phyloP scores from a whole-genome alignment of 257 asterid species.

The Penstemon davidsonii region DNA sequence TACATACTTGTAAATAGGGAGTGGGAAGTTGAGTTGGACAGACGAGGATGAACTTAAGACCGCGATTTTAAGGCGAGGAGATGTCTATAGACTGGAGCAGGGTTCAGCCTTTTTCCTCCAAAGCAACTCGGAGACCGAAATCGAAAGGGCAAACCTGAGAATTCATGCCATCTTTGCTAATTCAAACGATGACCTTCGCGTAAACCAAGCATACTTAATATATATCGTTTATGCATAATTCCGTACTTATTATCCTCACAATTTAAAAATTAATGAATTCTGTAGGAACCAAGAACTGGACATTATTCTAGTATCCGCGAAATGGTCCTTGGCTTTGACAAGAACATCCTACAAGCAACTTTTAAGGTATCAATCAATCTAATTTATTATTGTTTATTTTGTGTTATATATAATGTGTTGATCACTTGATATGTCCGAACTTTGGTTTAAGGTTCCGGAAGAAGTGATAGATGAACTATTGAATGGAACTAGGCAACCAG shows the following conservation, averaged over 20 bases:
- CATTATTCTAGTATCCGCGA: slow-evolving; percentile 71
- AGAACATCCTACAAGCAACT: slow-evolving; percentile 58
- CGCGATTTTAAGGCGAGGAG: slow-evolving; percentile 51
- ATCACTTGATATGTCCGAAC: neutral
- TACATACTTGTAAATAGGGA: slow-evolving; percentile 40
- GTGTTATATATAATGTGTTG: neutral
- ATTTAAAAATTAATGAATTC: too few relatives aligned
- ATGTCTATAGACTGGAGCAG: slow-evolving; percentile 49
- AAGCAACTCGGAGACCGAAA: slow-evolving; percentile 52
- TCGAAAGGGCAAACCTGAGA: slow-evolving; percentile 56
- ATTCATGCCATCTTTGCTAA: slow-evolving; percentile 63
- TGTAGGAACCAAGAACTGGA: slow-evolving; percentile 35
- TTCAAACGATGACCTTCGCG: slow-evolving; percentile 31
- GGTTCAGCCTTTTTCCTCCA: slow-evolving; percentile 70
- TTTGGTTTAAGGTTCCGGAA: slow-evolving; percentile 45
- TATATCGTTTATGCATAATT: too few relatives aligned
- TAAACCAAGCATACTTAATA: too few relatives aligned
- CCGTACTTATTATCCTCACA: too few relatives aligned
- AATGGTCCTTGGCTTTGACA: slow-evolving; percentile 75
- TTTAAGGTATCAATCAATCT: slow-evolving; percentile 43
- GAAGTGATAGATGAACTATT: slow-evolving; percentile 56
- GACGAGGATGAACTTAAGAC: slow-evolving; percentile 45
- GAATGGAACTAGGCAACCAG: slow-evolving; percentile 45
- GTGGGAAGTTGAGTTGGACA: slow-evolving; percentile 68
- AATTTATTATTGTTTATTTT: neutral